Evolutionary conservation across 352 stramenopile species (phyloP).

Genomic region (Globisporangium cylindrosporum): DNA sequence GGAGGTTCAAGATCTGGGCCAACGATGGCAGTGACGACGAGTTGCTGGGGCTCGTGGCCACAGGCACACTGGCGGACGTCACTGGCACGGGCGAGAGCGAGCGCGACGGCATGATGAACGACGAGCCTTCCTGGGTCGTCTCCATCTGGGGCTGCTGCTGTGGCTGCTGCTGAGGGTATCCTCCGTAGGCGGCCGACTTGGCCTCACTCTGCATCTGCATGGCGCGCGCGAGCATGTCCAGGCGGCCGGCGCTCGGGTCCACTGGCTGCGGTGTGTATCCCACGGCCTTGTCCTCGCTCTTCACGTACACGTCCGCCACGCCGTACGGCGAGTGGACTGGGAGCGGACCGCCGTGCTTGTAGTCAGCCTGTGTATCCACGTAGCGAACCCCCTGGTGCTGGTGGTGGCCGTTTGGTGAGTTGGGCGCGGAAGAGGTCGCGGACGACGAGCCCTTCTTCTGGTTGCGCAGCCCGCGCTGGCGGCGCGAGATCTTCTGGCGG

Average conservation of each 20-base stretch:
- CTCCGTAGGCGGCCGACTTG: conserved; percentile 7
- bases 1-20: conserved; percentile 69
- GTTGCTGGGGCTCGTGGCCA: conserved; percentile 33
- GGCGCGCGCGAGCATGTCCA: conserved; percentile 72
- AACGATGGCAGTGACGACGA: conserved; percentile 54
- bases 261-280: conserved; percentile 23
- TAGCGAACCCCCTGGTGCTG: conserved; percentile 4
- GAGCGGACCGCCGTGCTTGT: conserved; percentile 27
- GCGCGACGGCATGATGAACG: conserved; percentile 12
- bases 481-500: conserved; percentile 77
- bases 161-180: conserved; percentile 11
- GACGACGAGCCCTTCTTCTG: conserved; percentile 48
- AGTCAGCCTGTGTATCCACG: conserved; percentile 31
- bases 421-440: conserved; percentile 4
- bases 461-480: conserved; percentile 69
- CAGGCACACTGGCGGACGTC: conserved; percentile 2
- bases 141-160: conserved; percentile 17
- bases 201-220: conserved; percentile 37
- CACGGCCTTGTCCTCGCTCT: conserved; percentile 26
- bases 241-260: conserved; percentile 36
- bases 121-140: conserved; percentile 17
- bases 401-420: conserved; percentile 10
- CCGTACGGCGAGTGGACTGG: conserved; percentile 41
- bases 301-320: conserved; percentile 58
- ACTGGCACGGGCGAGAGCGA: conserved; percentile 16